These are phyloP conservation scores for Fusarium oligoseptatum DNA, from an alignment of 2,329 filamentous ascomycete genomes.

Conservation along the genomic window DNA sequence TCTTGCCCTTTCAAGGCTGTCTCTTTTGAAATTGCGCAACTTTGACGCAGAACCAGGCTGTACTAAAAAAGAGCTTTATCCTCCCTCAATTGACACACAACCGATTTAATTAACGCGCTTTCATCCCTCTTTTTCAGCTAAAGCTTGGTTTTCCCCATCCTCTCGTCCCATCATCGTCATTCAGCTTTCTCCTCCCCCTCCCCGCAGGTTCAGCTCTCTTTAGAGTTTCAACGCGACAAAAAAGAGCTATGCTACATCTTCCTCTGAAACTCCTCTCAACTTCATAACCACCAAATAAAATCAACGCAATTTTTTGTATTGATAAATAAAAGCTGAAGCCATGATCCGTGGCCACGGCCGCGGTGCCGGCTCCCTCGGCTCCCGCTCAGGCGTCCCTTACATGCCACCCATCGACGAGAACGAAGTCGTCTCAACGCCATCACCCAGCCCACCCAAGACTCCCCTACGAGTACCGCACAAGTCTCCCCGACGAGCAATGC, in stretches of 20 bases:
- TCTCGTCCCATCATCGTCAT: too few relatives aligned
- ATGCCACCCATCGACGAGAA: conserved; percentile 57
- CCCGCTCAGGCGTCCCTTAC: conserved; percentile 46
- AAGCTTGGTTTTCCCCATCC: not conserved
- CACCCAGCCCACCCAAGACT: conserved; percentile 35
- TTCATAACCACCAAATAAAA: not conserved
- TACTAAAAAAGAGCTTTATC: not conserved
- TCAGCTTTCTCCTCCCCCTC: not conserved
- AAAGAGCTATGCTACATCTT: not conserved
- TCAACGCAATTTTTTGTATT: not conserved
- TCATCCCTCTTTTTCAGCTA: not conserved
- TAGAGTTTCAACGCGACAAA: not conserved
- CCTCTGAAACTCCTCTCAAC: not conserved
- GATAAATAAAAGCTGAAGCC: not conserved
- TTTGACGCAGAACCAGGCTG: not conserved
- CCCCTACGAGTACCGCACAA: conserved; percentile 50
- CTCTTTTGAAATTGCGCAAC: not conserved
- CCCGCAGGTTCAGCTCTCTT: not conserved
- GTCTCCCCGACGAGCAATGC: conserved; percentile 36
- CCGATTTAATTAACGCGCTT: not conserved
- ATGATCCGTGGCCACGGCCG: conserved; percentile 41
- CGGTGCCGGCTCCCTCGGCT: conserved; percentile 28
- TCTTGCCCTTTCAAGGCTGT: not conserved
- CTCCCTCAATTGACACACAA: not conserved
- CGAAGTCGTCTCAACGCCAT: conserved; percentile 41